Base-by-base conservation (phyloP, 495 filamentous ascomycete species). In the Trichoderma virens region DNA sequence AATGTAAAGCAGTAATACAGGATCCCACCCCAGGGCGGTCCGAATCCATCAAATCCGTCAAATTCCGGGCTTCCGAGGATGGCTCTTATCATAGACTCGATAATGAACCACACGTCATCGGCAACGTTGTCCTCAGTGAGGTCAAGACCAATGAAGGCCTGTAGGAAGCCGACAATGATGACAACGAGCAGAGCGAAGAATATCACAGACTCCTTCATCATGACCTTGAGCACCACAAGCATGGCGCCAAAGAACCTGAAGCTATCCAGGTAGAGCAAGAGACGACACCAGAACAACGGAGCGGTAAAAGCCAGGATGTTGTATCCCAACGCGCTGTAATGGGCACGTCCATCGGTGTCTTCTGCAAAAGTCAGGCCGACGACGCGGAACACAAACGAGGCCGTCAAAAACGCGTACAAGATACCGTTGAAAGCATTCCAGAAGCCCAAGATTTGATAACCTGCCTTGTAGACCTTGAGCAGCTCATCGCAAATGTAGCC, bases 181-280 rank as follows among this genome's bases (percentile, higher is more conserved):
- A 97, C 86, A 60, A 87, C 76, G 5, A 98, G 83, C n/a, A 98
- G 82, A 7, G 92, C 90, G 69, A 98, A 98, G 81, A 98, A 98
- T 67, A 98, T 97, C 62, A 98, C 76, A 64, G 90, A 95, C 72
- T 98, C 94, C 70, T 93, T 91, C 94, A 98, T 98, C 95, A 98
- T 98, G 61, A 98, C 92, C 70, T 97, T 92, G 38, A 98, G 78
- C 5, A 98, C 90, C 8, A 98, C 93, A 38, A 98, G 82, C 95
- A 98, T 98, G 61, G 91, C 91, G 51, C 94, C 94, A 67, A 98
- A 98, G 81, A 98, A 98, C 65, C 90, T 88, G 78, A 94, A 91
- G 0, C 86, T 88, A 78, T 98, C 94, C 9, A 98, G 82, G 71
- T 96, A 98, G 8, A 98, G 85, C 65, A 98, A 81, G 70, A 98